Percentiles rank a stretch among this genome's conserved stretches.
phyloP scores from a whole-genome alignment of 495 filamentous ascomycete species.

The Aspergillus sclerotioniger region DNA sequence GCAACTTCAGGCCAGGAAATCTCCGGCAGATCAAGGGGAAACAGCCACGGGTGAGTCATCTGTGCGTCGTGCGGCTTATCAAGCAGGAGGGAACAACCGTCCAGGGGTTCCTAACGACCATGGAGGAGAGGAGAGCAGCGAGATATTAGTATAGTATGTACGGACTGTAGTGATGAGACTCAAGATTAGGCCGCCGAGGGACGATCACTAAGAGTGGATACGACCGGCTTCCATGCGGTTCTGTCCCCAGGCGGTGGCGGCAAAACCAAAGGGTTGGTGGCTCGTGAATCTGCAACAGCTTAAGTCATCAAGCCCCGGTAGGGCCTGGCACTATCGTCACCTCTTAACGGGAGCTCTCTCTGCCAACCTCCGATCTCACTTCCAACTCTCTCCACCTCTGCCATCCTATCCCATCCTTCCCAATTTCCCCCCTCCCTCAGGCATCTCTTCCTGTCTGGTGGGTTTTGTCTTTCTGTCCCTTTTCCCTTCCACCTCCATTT shows the following conservation, averaged over 20 bases:
- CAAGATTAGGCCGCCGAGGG: no score
- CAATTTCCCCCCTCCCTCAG: constrained; percentile 18
- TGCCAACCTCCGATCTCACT: constrained; percentile 23
- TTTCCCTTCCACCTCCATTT: constrained; percentile 6
- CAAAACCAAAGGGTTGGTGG: constrained; percentile 25
- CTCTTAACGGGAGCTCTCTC: constrained; percentile 43
- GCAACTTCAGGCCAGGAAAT: neutral
- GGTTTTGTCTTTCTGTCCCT: constrained; percentile 6
- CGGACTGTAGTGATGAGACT: no score
- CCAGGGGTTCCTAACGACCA: neutral
- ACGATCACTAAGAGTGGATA: constrained; percentile 4
- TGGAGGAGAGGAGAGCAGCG: no score
- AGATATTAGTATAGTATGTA: no score
- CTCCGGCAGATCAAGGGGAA: neutral
- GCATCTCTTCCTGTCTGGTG: constrained; percentile 29
- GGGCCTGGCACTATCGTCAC: constrained; percentile 37
- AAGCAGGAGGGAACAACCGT: neutral
- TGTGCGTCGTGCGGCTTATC: neutral
- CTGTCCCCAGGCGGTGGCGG: constrained; percentile 32
- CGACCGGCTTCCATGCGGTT: constrained; percentile 45
- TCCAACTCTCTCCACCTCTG: constrained; percentile 21
- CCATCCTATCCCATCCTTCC: constrained; percentile 17
- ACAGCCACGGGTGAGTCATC: neutral
- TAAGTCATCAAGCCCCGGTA: constrained; percentile 35
- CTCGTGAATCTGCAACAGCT: constrained; percentile 21